These are phyloP conservation scores for Inga laurina DNA, from an alignment of 306 rosid species.

Conservation along the genomic window DNA sequence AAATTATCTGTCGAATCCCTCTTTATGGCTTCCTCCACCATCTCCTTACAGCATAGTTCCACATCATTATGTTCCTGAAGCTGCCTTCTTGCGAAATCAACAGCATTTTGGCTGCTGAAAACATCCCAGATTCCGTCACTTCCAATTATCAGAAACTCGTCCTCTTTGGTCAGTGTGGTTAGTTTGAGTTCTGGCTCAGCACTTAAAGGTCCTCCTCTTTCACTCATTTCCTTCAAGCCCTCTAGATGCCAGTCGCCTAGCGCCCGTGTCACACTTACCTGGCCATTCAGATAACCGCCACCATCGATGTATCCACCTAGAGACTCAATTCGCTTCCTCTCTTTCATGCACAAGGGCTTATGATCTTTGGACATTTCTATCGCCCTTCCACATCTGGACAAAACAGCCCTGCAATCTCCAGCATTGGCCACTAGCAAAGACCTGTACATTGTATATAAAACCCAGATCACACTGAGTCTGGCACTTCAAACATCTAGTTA, in stretches of 20 bases:
- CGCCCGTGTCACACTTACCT: slow-evolving; percentile 83
- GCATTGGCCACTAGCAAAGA: slow-evolving; percentile 96
- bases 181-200: slow-evolving; percentile 89
- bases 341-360: slow-evolving; percentile 68
- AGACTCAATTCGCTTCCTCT: slow-evolving; percentile 70
- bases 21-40: slow-evolving; percentile 79
- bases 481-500: not conserved
- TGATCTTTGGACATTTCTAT: slow-evolving; percentile 89
- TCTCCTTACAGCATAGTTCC: slow-evolving; percentile 75
- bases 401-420: slow-evolving; percentile 91
- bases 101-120: slow-evolving; percentile 78
- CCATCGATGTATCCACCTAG: slow-evolving; percentile 77
- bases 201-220: slow-evolving; percentile 75
- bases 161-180: slow-evolving; percentile 67
- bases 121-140: slow-evolving; percentile 96
- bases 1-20: slow-evolving; percentile 76
- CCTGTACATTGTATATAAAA: slow-evolving; percentile 37
- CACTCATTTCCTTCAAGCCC: slow-evolving; percentile 80
- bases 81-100: slow-evolving; percentile 74
- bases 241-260: slow-evolving; percentile 95
- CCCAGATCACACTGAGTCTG: not conserved
- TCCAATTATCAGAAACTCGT: slow-evolving; percentile 86
- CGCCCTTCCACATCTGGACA: slow-evolving; percentile 72
- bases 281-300: slow-evolving; percentile 77
- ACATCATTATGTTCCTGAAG: slow-evolving; percentile 92